A percentile compares a stretch with the other conserved stretches of the same genome.
phyloP scores from a whole-genome alignment of 805 yeast species.

The Cyberlindnera maclurae region DNA sequence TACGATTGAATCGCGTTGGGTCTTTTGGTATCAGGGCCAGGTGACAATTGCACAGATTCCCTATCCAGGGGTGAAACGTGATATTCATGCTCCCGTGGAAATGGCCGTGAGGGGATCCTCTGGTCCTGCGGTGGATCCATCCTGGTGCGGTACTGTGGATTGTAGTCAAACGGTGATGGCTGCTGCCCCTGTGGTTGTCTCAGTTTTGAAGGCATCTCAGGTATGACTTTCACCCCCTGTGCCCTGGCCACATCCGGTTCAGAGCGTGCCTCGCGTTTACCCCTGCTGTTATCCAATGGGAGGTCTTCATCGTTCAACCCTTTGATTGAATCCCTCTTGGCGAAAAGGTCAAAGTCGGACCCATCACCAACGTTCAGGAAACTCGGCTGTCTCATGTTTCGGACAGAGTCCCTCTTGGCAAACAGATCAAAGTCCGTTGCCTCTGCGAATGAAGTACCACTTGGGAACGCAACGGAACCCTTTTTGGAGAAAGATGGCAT shows the following conservation, averaged over 20 bases:
- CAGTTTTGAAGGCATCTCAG: constrained; percentile 7
- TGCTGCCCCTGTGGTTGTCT: constrained; percentile 2
- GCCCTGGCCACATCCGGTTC: constrained; percentile 13
- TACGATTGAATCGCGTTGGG: neutral
- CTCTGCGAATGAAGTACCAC: constrained; percentile 11
- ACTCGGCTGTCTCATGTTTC: constrained; percentile 21
- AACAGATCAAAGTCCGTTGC: constrained; percentile 21
- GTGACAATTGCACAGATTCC: constrained; percentile 1
- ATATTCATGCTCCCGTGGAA: constrained; percentile 3
- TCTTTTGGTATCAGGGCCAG: constrained; percentile 7
- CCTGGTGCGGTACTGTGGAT: constrained; percentile 1
- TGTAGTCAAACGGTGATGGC: constrained; percentile 7
- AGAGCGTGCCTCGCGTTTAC: constrained; percentile 12
- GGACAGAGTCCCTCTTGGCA: constrained; percentile 20
- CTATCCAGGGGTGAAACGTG: constrained; percentile 2
- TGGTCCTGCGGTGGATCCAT: constrained; percentile 6
- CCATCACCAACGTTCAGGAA: constrained; percentile 20
- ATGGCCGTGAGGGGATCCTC: neutral
- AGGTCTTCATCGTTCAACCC: constrained; percentile 11
- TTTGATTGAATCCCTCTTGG: constrained; percentile 24
- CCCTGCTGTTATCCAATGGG: constrained; percentile 4
- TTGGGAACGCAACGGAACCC: constrained; percentile 5
- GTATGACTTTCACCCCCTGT: constrained; percentile 7
- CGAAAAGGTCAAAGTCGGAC: constrained; percentile 22
- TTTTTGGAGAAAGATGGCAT: constrained; percentile 21